Base-by-base conservation (phyloP, 768 basidiomycete genomes). In the Clavaria fumosa region DNA sequence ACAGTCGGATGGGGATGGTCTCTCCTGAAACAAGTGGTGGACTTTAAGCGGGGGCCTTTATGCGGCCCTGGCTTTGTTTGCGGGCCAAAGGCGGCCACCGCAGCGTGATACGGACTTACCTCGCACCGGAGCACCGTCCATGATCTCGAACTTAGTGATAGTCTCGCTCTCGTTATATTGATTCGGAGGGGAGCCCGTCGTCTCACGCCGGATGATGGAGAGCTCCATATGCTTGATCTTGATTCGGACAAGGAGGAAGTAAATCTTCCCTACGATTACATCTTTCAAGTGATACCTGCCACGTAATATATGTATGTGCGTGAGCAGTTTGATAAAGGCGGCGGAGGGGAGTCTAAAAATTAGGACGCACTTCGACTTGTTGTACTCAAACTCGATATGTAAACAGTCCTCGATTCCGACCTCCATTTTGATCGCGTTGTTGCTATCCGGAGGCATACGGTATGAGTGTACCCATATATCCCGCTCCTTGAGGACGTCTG, bases 201-300 rank as follows among this genome's bases (percentile, higher is more conserved):
- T 99, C 58, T 97, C 95, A 15, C 91, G 72, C 26, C 93, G 78
- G 47, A 99, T 97, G 53, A 96, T 96, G 11, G 90, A 96, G 19
- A 96, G 67, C 54, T 99, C 91, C 93, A 97, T 97, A 49, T 97
- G 90, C 59, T 99, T 96, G 62, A 97, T 99, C 69, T 86, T 97
- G 68, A 99, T 97, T 39, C 95, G 79, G 5, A 97, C 91, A 30
- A 97, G 78, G 35, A 99, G 67, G 64, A 99, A 97, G 64, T 93
- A 97, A 55, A 97, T 96, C 67, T 97, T 97, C 58, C 95, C 95
- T 20, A 99, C 91, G 32, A 97, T 97, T 37, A 97, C 95, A 53
- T 97, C 93, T 61, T 96, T 97, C 42, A 97, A 61, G 54, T 99
- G 95, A 59, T 99, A 99, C 60, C 93, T 99, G 36, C 4, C 40